Evolutionary conservation across 2,329 filamentous ascomycete species (phyloP).

Genomic region (Ophiostoma sp.): DNA sequence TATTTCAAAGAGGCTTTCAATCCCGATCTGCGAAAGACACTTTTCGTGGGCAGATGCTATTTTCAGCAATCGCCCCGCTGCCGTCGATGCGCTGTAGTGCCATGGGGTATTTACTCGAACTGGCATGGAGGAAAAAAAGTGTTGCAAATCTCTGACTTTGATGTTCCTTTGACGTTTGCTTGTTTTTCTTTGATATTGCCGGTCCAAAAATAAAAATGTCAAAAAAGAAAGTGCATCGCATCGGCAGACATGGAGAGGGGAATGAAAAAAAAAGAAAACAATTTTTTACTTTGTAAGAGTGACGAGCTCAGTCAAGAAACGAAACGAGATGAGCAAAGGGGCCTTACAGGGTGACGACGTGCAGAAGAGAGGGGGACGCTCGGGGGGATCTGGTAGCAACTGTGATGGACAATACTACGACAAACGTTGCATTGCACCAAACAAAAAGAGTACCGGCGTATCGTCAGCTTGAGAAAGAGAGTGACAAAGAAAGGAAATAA

Average conservation of each 20-base stretch:
- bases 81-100: neutral
- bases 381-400: neutral
- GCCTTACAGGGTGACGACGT: constrained; percentile 17
- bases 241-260: neutral
- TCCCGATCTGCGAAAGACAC: neutral
- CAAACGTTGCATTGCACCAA: neutral
- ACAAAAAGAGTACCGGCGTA: neutral
- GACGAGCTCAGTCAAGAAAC: neutral
- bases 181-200: neutral
- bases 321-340: constrained; percentile 27
- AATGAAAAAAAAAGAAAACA: neutral
- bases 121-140: neutral
- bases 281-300: neutral
- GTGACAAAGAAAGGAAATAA: neutral
- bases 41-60: constrained; percentile 12
- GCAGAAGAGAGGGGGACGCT: neutral
- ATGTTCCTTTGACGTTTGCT: neutral
- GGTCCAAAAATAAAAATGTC: neutral
- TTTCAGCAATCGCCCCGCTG: constrained; percentile 9
- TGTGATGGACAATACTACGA: constrained; percentile 7
- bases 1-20: neutral
- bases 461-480: neutral
- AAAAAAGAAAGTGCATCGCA: neutral
- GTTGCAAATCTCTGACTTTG: neutral
- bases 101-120: neutral